These are phyloP conservation scores for Kwoniella heveanensis DNA, from an alignment of 768 basidiomycete species.

Conservation along the genomic window DNA sequence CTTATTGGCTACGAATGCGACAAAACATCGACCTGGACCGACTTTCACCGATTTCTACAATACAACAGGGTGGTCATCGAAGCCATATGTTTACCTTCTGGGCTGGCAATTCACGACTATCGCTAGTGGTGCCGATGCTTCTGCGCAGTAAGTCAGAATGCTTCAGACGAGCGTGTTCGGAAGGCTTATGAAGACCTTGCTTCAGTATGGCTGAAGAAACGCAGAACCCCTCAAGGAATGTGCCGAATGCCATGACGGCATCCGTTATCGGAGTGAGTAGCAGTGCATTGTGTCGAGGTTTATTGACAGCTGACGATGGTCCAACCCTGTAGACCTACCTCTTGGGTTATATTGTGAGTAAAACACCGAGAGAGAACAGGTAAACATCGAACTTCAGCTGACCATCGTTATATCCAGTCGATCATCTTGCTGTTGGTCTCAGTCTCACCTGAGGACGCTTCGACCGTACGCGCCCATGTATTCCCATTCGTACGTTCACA, in stretches of 20 bases:
- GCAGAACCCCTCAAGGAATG: conserved; percentile 55
- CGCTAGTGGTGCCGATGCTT: conserved; percentile 57
- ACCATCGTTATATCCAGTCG: conserved; percentile 28
- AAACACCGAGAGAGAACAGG: too few relatives aligned
- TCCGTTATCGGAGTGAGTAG: conserved; percentile 41
- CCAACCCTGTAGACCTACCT: conserved; percentile 54
- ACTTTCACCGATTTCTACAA: conserved; percentile 33
- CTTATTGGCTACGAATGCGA: conserved; percentile 21
- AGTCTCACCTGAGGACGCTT: conserved; percentile 27
- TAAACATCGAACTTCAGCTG: too few relatives aligned
- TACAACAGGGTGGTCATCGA: conserved; percentile 44
- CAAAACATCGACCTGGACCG: conserved; percentile 12
- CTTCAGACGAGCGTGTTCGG: background rate
- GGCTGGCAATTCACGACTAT: conserved; percentile 57
- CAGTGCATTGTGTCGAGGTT: background rate
- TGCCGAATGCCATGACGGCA: conserved; percentile 56
- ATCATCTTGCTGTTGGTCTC: conserved; percentile 55
- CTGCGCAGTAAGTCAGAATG: conserved; percentile 52
- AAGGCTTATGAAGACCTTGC: background rate
- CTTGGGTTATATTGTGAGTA: conserved; percentile 56
- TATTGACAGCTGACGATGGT: too few relatives aligned
- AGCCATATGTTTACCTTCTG: conserved; percentile 56
- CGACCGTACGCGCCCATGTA: conserved; percentile 26
- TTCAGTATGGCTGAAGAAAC: conserved; percentile 58
- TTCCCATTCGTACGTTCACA: conserved; percentile 50